Conservation (phyloP, 176 grass and related monocot genomes). For the Phyllostachys edulis region DNA sequence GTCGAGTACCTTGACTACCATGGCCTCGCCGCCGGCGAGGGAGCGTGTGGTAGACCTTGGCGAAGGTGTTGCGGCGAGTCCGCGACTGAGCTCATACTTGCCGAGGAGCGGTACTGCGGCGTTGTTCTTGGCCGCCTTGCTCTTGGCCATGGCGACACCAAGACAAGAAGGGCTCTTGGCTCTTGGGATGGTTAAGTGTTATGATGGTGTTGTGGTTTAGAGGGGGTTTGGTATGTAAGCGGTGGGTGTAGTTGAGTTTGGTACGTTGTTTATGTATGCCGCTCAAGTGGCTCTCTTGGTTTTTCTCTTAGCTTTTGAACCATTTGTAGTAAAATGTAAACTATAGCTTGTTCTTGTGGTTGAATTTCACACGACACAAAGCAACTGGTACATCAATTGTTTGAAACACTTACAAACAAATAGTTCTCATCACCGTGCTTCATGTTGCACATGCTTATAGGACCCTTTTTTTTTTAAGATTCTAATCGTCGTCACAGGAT, state of each 20-base stretch:
- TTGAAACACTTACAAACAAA: no score
- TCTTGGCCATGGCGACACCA: conserved; percentile 43
- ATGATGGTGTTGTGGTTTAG: neutral
- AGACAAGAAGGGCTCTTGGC: neutral
- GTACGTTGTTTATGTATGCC: neutral
- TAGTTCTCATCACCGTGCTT: no score
- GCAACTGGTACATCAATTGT: no score
- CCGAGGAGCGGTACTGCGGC: conserved; percentile 61
- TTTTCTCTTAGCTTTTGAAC: neutral
- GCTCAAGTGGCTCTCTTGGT: neutral
- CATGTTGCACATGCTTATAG: no score
- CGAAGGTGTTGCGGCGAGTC: conserved; percentile 85
- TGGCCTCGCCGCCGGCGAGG: conserved; percentile 47
- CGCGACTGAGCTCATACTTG: conserved; percentile 73
- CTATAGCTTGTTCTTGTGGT: no score
- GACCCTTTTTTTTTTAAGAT: no score
- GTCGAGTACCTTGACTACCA: conserved; percentile 82
- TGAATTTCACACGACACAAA: no score
- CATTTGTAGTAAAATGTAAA: neutral
- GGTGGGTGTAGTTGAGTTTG: neutral
- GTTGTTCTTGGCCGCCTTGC: conserved; percentile 25
- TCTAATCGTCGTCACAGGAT: no score
- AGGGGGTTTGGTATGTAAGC: conserved; percentile 17
- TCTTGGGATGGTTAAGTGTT: neutral
- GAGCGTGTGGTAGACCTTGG: conserved; percentile 87